Evolutionary conservation across 2,329 filamentous ascomycete species (phyloP), one percentile per base, ranked within the genome.

Genomic region (Alternaria triticina): DNA sequence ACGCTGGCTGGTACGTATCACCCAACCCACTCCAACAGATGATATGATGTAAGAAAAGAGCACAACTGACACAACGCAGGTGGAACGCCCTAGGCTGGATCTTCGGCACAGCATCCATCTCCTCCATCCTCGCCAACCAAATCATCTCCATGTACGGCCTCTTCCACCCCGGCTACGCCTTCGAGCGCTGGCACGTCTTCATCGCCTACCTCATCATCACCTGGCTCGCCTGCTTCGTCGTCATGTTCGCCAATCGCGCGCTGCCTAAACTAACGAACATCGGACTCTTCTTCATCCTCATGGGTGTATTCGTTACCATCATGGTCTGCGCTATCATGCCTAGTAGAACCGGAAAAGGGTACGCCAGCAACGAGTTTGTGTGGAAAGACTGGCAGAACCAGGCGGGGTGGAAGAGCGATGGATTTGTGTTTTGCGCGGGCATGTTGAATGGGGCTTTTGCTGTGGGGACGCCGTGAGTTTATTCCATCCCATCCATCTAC

Each of bases 401-500:
- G 57, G 82, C 83, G 0, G 83, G 83, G 1, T 85, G 80, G 67
- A 68, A 66, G 1, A 85, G 81, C 56, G 82, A 87, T 47, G 88
- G 88, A 15, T 86, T 91, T n/a, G 88, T 88, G 3, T 91, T 91
- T 66, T 79, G 90, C 25, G 81, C 86, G 1, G 89, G 89, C 17
- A 89, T 91, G 75, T 82, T 91, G 23, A 92, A 92, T 70, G 90
- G 89, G 11, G 90, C 90, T 4, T 92, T 88, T 73, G 86, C 87
- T 47, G 86, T 92, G 11, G 90, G 89, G 7, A 87, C 87, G 1
- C 87, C 89, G 11, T 77, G 68, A 65, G 75, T 70, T 12, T 27
- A 25, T 7, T 7, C 45, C 15, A 44, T 44, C 11, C 17, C 22
- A 17, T 22, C 2, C 20, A n/a, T n/a, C n/a, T n/a, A n/a, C n/a